Base-by-base conservation (phyloP, 2,329 filamentous ascomycete species). In the Diaporthe destruens region DNA sequence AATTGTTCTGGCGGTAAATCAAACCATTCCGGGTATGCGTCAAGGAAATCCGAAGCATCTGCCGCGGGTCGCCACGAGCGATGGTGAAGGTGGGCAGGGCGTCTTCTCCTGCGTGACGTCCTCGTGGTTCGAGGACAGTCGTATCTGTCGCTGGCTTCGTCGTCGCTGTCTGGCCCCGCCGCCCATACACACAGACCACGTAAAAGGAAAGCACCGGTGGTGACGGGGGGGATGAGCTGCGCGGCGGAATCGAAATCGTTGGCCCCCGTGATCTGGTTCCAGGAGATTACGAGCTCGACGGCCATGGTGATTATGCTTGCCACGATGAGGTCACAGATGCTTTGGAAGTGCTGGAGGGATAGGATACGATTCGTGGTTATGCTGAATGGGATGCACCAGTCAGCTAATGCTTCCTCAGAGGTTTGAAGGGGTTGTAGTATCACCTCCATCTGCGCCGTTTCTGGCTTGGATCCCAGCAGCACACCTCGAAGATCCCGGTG, bases 221-320 rank as follows among this genome's bases (percentile, higher is more conserved):
- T 47, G 20, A 67, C 29, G 47, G 63, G 61, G 1, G 76, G 75
- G 2, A 76, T 72, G 49, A 77, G 68, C 72, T 77, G 76, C 1
- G 75, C 75, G 16, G 74, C 73, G 7, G 75, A 68, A 39, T 71
- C 53, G 84, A 59, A 81, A 57, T 77, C 80, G 14, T 77, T 82
- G 47, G 80, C 77, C 12, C 66, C 67, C 23, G 16, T 57, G 47
- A 77, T 73, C 25, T 71, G 25, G 54, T 77, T 77, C 75, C 75
- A 78, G 9, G 66, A 71, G 32, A 78, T 75, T 7, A 73, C 74
- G 49, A 76, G 74, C 73, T 78, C 76, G 39, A 77, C 61, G 36
- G 75, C 78, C 16, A 66, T 57, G 20, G 75, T 71, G 63, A 78
- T 51, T 23, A 75, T 59, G 29, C 71, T 56, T 9, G 76, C 75